phyloP scores from a whole-genome alignment of 2,329 filamentous ascomycete genomes.

The Talaromyces sp. region DNA sequence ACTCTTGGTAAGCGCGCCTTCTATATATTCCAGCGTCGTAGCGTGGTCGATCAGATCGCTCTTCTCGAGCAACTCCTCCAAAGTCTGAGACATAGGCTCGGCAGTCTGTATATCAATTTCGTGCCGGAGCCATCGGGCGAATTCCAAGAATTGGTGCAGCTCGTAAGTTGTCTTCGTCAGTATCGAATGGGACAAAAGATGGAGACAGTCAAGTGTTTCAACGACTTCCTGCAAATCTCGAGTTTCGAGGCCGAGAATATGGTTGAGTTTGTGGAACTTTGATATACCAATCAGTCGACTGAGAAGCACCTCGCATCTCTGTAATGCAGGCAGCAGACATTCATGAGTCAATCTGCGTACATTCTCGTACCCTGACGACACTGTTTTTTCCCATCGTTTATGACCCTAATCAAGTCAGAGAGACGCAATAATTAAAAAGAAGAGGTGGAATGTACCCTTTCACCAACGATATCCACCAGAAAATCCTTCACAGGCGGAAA shows the following conservation, averaged over 20 bases:
- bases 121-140: constrained; percentile 78
- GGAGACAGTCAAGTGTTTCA: constrained; percentile 71
- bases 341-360: constrained; percentile 77
- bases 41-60: constrained; percentile 71
- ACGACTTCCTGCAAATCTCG: constrained; percentile 58
- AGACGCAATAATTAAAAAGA: background rate
- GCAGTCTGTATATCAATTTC: constrained; percentile 75
- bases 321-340: constrained; percentile 82
- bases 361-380: constrained; percentile 71
- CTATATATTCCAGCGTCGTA: constrained; percentile 73
- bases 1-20: constrained; percentile 64
- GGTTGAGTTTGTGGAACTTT: constrained; percentile 66
- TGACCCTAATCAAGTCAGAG: constrained; percentile 60
- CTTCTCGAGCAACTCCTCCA: constrained; percentile 72
- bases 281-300: constrained; percentile 81
- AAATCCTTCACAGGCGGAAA: constrained; percentile 76
- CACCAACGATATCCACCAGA: constrained; percentile 77
- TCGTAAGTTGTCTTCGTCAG: constrained; percentile 71
- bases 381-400: constrained; percentile 91
- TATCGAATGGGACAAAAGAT: constrained; percentile 69
- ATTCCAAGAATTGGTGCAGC: constrained; percentile 70
- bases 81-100: constrained; percentile 54
- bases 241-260: constrained; percentile 64
- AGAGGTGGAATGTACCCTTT: constrained; percentile 55
- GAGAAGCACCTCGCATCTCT: constrained; percentile 76